phyloP scores from a whole-genome alignment of 2,329 filamentous ascomycete genomes.

The Stagonosporopsis chrysanthemi region DNA sequence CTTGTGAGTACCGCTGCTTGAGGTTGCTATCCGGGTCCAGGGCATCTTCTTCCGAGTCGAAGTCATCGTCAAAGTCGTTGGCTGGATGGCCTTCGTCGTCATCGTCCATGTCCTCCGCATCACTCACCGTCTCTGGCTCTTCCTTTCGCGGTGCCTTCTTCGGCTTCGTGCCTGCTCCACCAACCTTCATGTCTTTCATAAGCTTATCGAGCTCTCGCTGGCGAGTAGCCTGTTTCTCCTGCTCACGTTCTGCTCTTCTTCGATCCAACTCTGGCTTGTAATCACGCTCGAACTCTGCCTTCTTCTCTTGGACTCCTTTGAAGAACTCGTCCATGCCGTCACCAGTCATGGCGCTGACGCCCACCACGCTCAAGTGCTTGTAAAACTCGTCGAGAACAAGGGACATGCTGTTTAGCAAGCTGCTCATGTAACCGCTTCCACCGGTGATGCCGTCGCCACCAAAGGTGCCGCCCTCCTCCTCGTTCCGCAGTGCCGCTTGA shows the following conservation, averaged over 20 bases:
- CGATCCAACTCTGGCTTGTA: slow-evolving; percentile 92
- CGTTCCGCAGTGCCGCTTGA: slow-evolving; percentile 80
- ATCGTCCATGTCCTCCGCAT: slow-evolving; percentile 60
- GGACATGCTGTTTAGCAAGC: slow-evolving; percentile 95
- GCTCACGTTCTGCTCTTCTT: slow-evolving; percentile 76
- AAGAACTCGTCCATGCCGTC: slow-evolving; percentile 95
- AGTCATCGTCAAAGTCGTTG: slow-evolving; percentile 60
- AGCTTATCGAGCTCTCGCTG: slow-evolving; percentile 88
- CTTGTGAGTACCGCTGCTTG: slow-evolving; percentile 77
- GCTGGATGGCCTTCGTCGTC: slow-evolving; percentile 43
- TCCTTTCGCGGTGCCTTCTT: slow-evolving; percentile 50
- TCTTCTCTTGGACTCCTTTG: slow-evolving; percentile 83
- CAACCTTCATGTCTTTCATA: slow-evolving; percentile 88
- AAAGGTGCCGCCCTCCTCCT: slow-evolving; percentile 80
- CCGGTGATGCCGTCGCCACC: slow-evolving; percentile 73
- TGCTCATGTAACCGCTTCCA: slow-evolving; percentile 95
- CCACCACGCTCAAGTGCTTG: slow-evolving; percentile 88
- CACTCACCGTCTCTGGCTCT: slow-evolving; percentile 60
- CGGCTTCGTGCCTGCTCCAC: slow-evolving; percentile 39
- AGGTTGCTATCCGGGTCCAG: slow-evolving; percentile 68
- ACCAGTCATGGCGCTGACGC: slow-evolving; percentile 91
- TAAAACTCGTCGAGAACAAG: slow-evolving; percentile 98
- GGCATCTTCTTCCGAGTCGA: slow-evolving; percentile 63
- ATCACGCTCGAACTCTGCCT: slow-evolving; percentile 84
- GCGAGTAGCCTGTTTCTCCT: slow-evolving; percentile 72